phyloP scores from a whole-genome alignment of 371 early-diverging fungal genomes.

The Dinochytrium kinnereticum region DNA sequence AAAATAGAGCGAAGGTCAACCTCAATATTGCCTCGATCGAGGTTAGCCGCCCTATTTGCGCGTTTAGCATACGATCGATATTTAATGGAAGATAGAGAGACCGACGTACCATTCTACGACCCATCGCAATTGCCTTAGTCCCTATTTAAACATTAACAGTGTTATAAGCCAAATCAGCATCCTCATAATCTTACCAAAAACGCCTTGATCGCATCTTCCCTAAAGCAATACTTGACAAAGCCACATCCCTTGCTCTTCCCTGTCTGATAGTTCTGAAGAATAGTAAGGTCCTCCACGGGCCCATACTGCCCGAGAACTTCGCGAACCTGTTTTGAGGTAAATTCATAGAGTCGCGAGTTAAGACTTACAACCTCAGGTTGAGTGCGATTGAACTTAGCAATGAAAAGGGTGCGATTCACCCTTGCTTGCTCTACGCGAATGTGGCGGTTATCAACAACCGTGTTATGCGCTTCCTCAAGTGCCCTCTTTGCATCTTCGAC shows the following conservation, averaged over 20 bases:
- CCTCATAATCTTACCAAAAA: constrained; percentile 56
- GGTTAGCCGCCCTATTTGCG: constrained; percentile 40
- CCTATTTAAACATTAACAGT: constrained; percentile 30
- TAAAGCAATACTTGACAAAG: constrained; percentile 74
- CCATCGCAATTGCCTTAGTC: constrained; percentile 54
- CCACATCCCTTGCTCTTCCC: constrained; percentile 59
- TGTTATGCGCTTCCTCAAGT: constrained; percentile 70
- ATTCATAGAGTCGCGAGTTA: background rate
- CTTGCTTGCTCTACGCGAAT: constrained; percentile 85
- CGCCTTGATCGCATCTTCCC: constrained; percentile 83
- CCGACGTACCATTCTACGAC: constrained; percentile 68
- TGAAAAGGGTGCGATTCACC: constrained; percentile 81
- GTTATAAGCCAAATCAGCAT: background rate
- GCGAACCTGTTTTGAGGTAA: constrained; percentile 38
- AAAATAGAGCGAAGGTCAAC: constrained; percentile 67
- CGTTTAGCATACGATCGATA: no score
- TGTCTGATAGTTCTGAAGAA: constrained; percentile 56
- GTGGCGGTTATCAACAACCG: constrained; percentile 69
- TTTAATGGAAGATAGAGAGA: no score
- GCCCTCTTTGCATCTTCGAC: constrained; percentile 67
- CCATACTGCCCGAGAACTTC: constrained; percentile 60
- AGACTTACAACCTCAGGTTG: constrained; percentile 8
- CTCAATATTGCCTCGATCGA: constrained; percentile 52
- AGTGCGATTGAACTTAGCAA: constrained; percentile 52
- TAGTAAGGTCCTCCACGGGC: constrained; percentile 71